These are phyloP conservation scores for Poa pratensis DNA, from an alignment of 176 grass and related monocot species.

Conservation along the genomic window DNA sequence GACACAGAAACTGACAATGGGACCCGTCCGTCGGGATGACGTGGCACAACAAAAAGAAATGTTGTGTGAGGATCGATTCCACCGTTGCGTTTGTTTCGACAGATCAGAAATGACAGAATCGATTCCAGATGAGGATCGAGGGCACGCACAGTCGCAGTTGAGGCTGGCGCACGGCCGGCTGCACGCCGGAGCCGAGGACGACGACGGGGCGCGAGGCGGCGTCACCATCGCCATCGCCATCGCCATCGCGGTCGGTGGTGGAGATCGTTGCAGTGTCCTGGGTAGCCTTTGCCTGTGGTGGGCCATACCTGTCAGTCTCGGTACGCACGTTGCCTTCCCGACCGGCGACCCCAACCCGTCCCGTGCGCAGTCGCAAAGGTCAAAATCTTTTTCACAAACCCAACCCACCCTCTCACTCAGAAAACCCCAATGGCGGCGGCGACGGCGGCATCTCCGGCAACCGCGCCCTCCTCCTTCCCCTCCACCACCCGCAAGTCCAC, in stretches of 20 bases:
- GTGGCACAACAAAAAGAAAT: too few relatives aligned
- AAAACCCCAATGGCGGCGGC: conserved; percentile 19
- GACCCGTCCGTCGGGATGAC: too few relatives aligned
- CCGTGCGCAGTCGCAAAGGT: background rate
- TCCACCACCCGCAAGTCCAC: background rate
- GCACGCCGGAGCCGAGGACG: conserved; percentile 38
- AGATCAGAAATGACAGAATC: background rate
- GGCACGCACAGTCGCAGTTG: conserved; percentile 69
- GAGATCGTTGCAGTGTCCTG: background rate
- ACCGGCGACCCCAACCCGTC: background rate
- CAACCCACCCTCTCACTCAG: background rate
- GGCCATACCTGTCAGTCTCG: background rate
- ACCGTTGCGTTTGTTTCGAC: too few relatives aligned
- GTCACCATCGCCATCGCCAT: background rate
- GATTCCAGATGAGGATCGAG: background rate
- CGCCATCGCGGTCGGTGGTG: background rate
- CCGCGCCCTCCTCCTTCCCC: conserved; percentile 34
- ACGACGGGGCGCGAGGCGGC: background rate
- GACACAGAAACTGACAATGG: too few relatives aligned
- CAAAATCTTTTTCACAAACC: conserved; percentile 7
- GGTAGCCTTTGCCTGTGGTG: background rate
- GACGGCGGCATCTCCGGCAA: conserved; percentile 35
- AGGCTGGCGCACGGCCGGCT: conserved; percentile 74
- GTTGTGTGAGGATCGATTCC: too few relatives aligned
- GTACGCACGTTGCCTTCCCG: background rate